Conservation (phyloP, 2,329 filamentous ascomycete species). For the Pochonia chlamydosporia region DNA sequence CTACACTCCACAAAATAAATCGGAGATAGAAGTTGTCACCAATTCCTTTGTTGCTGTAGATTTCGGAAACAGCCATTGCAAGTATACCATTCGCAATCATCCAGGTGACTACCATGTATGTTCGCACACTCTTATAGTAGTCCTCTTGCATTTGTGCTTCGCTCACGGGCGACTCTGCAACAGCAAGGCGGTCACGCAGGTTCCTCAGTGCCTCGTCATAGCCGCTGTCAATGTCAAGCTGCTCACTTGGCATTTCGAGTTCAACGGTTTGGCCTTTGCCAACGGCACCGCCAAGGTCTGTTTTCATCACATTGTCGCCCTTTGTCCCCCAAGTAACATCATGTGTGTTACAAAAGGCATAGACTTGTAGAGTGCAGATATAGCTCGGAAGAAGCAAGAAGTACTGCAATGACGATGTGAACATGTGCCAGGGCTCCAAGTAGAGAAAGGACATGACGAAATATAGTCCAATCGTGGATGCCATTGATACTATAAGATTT, state of each 20-base stretch:
- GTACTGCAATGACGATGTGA: conserved; percentile 87
- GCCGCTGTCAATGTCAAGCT: conserved; percentile 94
- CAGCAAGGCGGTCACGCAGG: conserved; percentile 86
- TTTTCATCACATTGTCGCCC: conserved; percentile 91
- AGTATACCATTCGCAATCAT: conserved; percentile 88
- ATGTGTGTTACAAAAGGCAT: conserved; percentile 98
- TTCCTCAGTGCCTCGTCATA: conserved; percentile 97
- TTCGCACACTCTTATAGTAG: conserved; percentile 95
- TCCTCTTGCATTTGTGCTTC: conserved; percentile 92
- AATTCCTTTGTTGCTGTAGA: conserved; percentile 67
- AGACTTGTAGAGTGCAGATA: conserved; percentile 96
- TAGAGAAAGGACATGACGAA: conserved; percentile 96
- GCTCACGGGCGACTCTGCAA: conserved; percentile 52
- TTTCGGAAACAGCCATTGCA: conserved; percentile 87
- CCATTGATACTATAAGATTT: conserved; percentile 85
- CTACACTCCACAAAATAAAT: conserved; percentile 91
- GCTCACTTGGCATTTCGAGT: conserved; percentile 95
- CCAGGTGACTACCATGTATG: conserved; percentile 97
- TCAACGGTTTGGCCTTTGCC: conserved; percentile 78
- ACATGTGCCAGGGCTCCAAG: conserved; percentile 98
- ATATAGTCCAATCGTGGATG: conserved; percentile 87
- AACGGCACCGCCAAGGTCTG: conserved; percentile 82
- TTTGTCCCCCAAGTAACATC: conserved; percentile 99
- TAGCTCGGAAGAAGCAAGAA: conserved; percentile 88
- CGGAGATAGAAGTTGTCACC: conserved; percentile 84